A percentile compares a stretch with the other conserved stretches of the same genome.
Evolutionary conservation across 2,329 filamentous ascomycete species (phyloP).

Genomic region (Macrophomina pseudophaseolina): DNA sequence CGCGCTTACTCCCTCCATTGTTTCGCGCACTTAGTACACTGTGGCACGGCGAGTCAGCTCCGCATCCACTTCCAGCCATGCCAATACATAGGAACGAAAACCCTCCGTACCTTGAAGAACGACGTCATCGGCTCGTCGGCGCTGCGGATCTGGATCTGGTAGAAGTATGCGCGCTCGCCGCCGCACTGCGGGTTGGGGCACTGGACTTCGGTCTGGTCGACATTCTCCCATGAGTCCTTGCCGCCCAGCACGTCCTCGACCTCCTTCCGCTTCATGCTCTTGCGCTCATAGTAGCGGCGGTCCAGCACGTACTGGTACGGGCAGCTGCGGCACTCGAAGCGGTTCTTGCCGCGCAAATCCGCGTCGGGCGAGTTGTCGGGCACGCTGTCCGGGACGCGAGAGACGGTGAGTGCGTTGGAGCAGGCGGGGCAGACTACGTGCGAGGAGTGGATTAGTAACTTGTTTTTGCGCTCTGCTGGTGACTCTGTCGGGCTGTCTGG

Average conservation of each 20-base stretch:
- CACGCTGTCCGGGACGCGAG: conserved; percentile 49
- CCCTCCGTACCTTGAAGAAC: conserved; percentile 75
- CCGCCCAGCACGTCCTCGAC: conserved; percentile 91
- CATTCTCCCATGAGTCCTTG: conserved; percentile 86
- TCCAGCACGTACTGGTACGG: conserved; percentile 88
- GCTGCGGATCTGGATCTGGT: conserved; percentile 95
- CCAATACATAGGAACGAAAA: neutral
- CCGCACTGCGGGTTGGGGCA: conserved; percentile 82
- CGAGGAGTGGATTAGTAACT: conserved; percentile 19
- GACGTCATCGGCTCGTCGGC: conserved; percentile 98
- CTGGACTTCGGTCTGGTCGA: conserved; percentile 81
- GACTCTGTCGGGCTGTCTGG: neutral
- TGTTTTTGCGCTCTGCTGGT: neutral
- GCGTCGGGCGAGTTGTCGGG: conserved; percentile 43
- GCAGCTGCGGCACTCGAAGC: conserved; percentile 93
- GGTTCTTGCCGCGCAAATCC: conserved; percentile 61
- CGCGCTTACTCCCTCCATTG: conserved; percentile 49
- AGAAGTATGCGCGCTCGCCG: conserved; percentile 87
- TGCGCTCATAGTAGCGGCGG: conserved; percentile 80
- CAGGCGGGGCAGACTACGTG: conserved; percentile 77
- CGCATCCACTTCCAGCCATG: neutral
- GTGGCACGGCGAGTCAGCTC: conserved; percentile 24
- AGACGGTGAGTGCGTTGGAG: conserved; percentile 82
- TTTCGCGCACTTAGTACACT: conserved; percentile 50
- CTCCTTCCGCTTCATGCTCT: conserved; percentile 80